Percentiles rank a stretch among this genome's conserved stretches.
Evolutionary conservation across 2,329 filamentous ascomycete species (phyloP).

Genomic region (Colletotrichum gloeosporioides): DNA sequence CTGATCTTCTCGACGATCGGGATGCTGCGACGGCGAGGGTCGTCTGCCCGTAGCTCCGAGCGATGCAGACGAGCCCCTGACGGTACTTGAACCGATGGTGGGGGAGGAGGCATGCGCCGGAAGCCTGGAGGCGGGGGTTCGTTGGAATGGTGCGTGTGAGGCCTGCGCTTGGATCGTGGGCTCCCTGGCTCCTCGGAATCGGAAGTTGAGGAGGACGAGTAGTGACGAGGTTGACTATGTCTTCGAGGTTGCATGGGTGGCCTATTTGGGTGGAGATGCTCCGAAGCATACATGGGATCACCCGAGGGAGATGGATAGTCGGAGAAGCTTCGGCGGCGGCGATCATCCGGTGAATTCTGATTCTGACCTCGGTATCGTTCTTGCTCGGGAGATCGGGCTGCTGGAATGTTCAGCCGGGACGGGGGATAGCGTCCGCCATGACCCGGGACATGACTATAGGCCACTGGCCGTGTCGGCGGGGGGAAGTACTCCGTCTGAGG

Average conservation of each 20-base stretch:
- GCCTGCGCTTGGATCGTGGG: slow-evolving; percentile 26
- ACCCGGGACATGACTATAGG: slow-evolving; percentile 47
- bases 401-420: slow-evolving; percentile 29
- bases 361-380: slow-evolving; percentile 40
- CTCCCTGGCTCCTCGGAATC: slow-evolving; percentile 33
- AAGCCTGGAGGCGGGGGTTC: slow-evolving; percentile 32
- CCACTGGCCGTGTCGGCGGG: slow-evolving; percentile 30
- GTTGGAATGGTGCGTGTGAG: slow-evolving; percentile 24
- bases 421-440: slow-evolving; percentile 43
- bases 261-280: slow-evolving; percentile 41
- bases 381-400: slow-evolving; percentile 33
- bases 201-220: slow-evolving; percentile 48
- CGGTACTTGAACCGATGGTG: slow-evolving; percentile 28
- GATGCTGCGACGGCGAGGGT: slow-evolving; percentile 38
- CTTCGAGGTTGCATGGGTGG: slow-evolving; percentile 39
- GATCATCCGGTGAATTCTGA: slow-evolving; percentile 43
- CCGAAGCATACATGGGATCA: slow-evolving; percentile 28
- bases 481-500: slow-evolving; percentile 35
- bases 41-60: slow-evolving; percentile 38
- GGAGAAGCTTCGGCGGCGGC: slow-evolving; percentile 57
- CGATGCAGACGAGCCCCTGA: slow-evolving; percentile 35
- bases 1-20: slow-evolving; percentile 47
- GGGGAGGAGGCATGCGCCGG: slow-evolving; percentile 38
- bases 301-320: slow-evolving; percentile 49
- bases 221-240: slow-evolving; percentile 55